Conservation (phyloP, 306 rosid species). For the Trichosanthes truncata region DNA sequence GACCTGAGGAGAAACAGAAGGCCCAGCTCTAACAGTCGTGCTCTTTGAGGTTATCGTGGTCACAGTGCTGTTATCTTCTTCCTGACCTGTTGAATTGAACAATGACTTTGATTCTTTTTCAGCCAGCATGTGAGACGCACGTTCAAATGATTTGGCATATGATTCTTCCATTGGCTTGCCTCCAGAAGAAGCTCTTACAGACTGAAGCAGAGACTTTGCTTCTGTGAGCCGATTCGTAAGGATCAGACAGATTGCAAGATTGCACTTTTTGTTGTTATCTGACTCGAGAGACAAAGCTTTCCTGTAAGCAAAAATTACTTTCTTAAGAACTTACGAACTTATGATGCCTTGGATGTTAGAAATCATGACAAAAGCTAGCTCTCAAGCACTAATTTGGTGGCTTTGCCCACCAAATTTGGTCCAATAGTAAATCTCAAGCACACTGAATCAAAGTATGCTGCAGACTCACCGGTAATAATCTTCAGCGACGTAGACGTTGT, state of each 20-base stretch:
- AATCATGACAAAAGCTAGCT: background rate
- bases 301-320: slow-evolving; percentile 24
- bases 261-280: slow-evolving; percentile 87
- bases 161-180: slow-evolving; percentile 68
- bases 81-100: background rate
- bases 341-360: background rate
- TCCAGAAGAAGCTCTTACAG: slow-evolving; percentile 50
- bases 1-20: background rate
- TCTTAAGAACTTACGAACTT: background rate
- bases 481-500: slow-evolving; percentile 52
- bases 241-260: slow-evolving; percentile 84
- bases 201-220: slow-evolving; percentile 71
- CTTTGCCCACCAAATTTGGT: background rate
- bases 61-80: background rate
- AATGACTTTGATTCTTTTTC: slow-evolving; percentile 19
- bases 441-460: background rate
- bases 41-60: background rate
- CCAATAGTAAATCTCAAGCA: background rate
- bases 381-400: background rate
- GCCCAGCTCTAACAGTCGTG: background rate
- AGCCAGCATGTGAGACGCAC: slow-evolving; percentile 48
- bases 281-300: slow-evolving; percentile 67
- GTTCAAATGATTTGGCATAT: slow-evolving; percentile 64
- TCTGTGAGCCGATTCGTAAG: slow-evolving; percentile 54
- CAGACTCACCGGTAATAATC: slow-evolving; percentile 52